Evolutionary conservation across 2,329 filamentous ascomycete species (phyloP).

Genomic region (Aspergillus sp.): DNA sequence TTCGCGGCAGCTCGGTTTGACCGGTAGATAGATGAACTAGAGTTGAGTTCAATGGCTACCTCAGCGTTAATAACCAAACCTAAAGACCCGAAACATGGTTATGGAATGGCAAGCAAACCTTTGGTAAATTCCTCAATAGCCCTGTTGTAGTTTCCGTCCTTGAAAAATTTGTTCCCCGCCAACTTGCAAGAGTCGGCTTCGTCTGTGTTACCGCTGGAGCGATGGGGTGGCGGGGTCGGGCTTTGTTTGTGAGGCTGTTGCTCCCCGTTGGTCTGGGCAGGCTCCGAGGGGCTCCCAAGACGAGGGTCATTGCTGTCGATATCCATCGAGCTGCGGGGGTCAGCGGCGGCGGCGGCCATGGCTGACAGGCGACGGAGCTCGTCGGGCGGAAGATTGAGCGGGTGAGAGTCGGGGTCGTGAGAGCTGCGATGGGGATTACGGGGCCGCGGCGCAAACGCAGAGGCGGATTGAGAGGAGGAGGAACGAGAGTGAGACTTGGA

Average conservation of each 20-base stretch:
- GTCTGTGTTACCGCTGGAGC: constrained; percentile 56
- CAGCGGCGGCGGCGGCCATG: constrained; percentile 49
- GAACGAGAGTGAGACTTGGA: constrained; percentile 29
- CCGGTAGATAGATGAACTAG: constrained; percentile 82
- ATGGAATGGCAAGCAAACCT: constrained; percentile 57
- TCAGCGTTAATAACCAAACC: constrained; percentile 1
- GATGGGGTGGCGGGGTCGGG: constrained; percentile 49
- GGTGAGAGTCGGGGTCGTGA: constrained; percentile 67
- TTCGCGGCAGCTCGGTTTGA: constrained; percentile 94
- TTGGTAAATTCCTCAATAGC: constrained; percentile 94
- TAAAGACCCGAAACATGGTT: not conserved
- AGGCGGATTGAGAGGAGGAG: constrained; percentile 28
- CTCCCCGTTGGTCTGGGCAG: constrained; percentile 26
- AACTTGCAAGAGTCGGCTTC: constrained; percentile 92
- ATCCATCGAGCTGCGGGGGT: constrained; percentile 67
- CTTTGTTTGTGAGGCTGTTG: constrained; percentile 33
- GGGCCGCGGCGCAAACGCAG: constrained; percentile 23
- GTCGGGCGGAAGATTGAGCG: constrained; percentile 86
- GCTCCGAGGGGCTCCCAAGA: constrained; percentile 54
- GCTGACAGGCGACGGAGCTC: constrained; percentile 74
- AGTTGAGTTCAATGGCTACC: constrained; percentile 81
- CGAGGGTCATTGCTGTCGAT: constrained; percentile 63
- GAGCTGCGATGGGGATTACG: constrained; percentile 29
- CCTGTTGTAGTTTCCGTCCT: constrained; percentile 82
- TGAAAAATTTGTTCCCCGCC: constrained; percentile 94